Base-by-base conservation (phyloP, 2,329 filamentous ascomycete species). In the Fusarium setosum region DNA sequence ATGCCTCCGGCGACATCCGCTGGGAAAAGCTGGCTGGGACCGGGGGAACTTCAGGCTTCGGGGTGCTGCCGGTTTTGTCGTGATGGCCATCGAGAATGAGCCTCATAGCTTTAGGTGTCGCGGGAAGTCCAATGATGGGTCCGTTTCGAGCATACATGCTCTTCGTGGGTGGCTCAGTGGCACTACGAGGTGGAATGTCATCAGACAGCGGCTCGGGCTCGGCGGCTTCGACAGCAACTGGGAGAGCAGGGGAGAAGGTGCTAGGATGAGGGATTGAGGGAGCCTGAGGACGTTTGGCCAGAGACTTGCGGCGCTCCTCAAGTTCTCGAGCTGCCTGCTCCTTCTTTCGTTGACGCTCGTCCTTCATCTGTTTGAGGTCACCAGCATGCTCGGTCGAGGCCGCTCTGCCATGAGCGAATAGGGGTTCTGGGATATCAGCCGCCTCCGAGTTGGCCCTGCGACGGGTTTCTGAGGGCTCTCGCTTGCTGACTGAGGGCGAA, bases 91-190 rank as follows among this genome's bases (percentile, higher is more conserved):
- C 86, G 68, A 95, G 89, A 40, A 92, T 88, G 2, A 96, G 88
- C 18, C 92, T 88, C 94, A 97, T 97, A 1, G 94, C 94, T 79
- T 93, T 90, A 26, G 95, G 94, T 1, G 94, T 97, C 3, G 94
- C 93, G 13, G 95, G 94, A n/a, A 97, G 85, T 1, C 94, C 94
- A 50, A 95, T 85, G 6, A 86, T 84, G 2, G 85, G 82, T 1
- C 83, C 84, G 3, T 73, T 79, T 15, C 75, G 68, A 31, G 82
- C 81, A 62, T 83, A 84, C 75, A 86, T 85, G 74, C 80, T 83
- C 62, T 79, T 83, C 59, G 77, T 78, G 3, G 81, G 83, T 3
- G 88, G 86, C 61, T 91, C 89, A 2, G 87, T 89, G 8, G 90
- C 92, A 70, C 89, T 90, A 53, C 90, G 85, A 23, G 81, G 81